A percentile compares a stretch with the other conserved stretches of the same genome.
Conservation (phyloP, 2,329 filamentous ascomycete species). For the Penicillium corylophilum region DNA sequence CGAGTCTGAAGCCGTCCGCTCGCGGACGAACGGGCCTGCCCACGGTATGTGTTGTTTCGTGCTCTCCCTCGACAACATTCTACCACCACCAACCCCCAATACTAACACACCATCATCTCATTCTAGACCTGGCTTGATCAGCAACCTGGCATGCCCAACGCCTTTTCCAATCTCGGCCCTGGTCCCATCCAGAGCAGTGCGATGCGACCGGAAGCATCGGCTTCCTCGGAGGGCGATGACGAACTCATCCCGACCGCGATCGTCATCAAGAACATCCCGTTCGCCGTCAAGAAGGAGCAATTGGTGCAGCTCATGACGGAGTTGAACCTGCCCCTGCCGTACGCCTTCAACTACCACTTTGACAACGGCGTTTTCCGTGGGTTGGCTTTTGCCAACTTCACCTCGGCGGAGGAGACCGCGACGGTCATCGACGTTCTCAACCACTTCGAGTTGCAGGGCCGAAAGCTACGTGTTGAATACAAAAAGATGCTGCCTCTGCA, state of each 20-base stretch:
- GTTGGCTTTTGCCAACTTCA: slow-evolving; percentile 96
- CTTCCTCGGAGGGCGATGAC: slow-evolving; percentile 55
- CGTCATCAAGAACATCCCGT: slow-evolving; percentile 99
- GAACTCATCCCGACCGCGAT: slow-evolving; percentile 97
- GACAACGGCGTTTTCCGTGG: slow-evolving; percentile 97
- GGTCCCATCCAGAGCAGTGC: slow-evolving; percentile 42
- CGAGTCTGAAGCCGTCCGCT: slow-evolving; percentile 56
- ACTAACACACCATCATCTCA: neutral
- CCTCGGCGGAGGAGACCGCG: slow-evolving; percentile 88
- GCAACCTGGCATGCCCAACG: slow-evolving; percentile 49
- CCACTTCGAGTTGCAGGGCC: slow-evolving; percentile 89
- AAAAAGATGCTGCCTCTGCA: slow-evolving; percentile 98
- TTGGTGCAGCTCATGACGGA: slow-evolving; percentile 92
- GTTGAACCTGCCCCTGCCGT: slow-evolving; percentile 87
- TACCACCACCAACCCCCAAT: neutral
- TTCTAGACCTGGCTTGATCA: slow-evolving; percentile 63
- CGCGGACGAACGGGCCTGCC: slow-evolving; percentile 64
- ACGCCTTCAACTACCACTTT: slow-evolving; percentile 99
- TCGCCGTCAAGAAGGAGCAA: slow-evolving; percentile 96
- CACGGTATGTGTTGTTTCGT: slow-evolving; percentile 57
- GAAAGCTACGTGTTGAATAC: slow-evolving; percentile 94
- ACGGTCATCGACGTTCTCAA: slow-evolving; percentile 93
- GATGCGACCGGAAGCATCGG: slow-evolving; percentile 42
- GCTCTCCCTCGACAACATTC: neutral
- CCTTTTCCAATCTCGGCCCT: slow-evolving; percentile 47